Evolutionary conservation across 768 basidiomycete species (phyloP).

Genomic region (Collybia nuda): DNA sequence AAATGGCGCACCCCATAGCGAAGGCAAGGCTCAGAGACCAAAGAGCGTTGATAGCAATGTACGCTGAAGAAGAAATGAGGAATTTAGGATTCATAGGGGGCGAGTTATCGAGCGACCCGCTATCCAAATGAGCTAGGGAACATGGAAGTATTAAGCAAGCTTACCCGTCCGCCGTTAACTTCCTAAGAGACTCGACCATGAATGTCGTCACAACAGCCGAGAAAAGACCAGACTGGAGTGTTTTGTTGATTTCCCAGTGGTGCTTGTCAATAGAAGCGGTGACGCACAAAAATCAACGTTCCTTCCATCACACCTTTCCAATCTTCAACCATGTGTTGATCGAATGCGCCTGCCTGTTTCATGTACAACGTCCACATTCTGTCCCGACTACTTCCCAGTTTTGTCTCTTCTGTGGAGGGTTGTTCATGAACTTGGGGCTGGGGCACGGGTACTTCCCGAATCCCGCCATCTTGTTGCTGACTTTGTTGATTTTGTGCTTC

Average conservation of each 20-base stretch:
- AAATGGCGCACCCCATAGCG: slow-evolving; percentile 19
- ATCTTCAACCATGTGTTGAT: slow-evolving; percentile 11
- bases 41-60: slow-evolving; percentile 17
- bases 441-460: too few relatives aligned
- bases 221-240: slow-evolving; percentile 6
- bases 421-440: too few relatives aligned
- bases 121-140: slow-evolving; percentile 10
- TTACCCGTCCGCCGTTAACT: slow-evolving; percentile 10
- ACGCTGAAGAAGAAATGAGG: slow-evolving; percentile 17
- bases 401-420: too few relatives aligned
- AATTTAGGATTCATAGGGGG: slow-evolving; percentile 1
- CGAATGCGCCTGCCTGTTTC: slow-evolving; percentile 16
- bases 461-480: too few relatives aligned
- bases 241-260: neutral
- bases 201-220: slow-evolving; percentile 8
- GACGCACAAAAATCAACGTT: slow-evolving; percentile 17
- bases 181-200: slow-evolving; percentile 12
- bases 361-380: slow-evolving; percentile 19
- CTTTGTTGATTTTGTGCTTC: too few relatives aligned
- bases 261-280: neutral
- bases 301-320: slow-evolving; percentile 20
- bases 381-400: too few relatives aligned
- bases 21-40: slow-evolving; percentile 23
- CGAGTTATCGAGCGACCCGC: slow-evolving; percentile 2
- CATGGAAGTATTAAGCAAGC: slow-evolving; percentile 9